Percentiles rank a stretch among this genome's conserved stretches.
Evolutionary conservation across 1,139 yeast genomes (phyloP).

Genomic region (Chernovozyma sophiae-reginae): DNA sequence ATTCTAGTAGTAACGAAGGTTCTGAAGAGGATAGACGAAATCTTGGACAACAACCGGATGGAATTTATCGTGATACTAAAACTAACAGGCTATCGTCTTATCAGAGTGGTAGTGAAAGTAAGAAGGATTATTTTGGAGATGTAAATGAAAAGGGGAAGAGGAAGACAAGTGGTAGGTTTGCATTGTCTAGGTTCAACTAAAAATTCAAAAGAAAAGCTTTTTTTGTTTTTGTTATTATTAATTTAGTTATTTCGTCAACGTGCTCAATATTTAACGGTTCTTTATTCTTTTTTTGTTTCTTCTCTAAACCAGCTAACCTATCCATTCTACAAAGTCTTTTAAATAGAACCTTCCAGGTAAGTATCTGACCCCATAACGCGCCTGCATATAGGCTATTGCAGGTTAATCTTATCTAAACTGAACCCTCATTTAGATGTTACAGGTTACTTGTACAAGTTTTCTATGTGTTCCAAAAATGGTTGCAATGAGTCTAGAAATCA

Average conservation of each 20-base stretch:
- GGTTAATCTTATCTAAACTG: no score
- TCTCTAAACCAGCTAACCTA: no score
- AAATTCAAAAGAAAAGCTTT: neutral
- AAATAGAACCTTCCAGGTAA: no score
- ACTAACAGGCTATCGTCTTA: slow-evolving; percentile 1
- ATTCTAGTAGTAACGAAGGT: neutral
- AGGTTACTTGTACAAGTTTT: no score
- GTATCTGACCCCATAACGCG: no score
- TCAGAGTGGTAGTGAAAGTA: neutral
- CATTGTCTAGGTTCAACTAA: slow-evolving; percentile 6
- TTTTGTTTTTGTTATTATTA: neutral
- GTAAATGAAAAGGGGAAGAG: slow-evolving; percentile 5
- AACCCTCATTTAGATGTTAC: no score
- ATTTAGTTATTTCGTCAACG: no score
- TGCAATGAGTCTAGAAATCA: neutral
- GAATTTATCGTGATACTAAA: slow-evolving; percentile 2
- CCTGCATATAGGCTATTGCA: no score
- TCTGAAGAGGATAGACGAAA: neutral
- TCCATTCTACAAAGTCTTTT: no score
- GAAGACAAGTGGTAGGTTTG: slow-evolving; percentile 8
- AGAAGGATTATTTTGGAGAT: slow-evolving; percentile 6
- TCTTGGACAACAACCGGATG: neutral
- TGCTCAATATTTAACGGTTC: no score
- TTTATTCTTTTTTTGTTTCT: no score
- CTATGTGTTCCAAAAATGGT: neutral